phyloP scores from a whole-genome alignment of 257 asterid species.

The Verbena officinalis region DNA sequence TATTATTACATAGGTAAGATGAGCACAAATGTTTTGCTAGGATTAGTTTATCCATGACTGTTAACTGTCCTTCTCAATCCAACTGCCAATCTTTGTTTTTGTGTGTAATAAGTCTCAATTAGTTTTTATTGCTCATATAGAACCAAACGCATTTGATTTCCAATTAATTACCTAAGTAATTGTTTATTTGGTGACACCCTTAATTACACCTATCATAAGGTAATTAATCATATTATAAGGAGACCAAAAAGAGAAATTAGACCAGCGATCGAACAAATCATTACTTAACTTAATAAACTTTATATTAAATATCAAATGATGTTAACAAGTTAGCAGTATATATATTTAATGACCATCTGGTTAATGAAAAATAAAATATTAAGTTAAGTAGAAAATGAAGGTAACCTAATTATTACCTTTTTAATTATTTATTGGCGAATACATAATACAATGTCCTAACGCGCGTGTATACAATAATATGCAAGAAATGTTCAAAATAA shows the following conservation, averaged over 20 bases:
- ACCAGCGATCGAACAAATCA: no score
- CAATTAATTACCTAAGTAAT: neutral
- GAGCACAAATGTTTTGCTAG: neutral
- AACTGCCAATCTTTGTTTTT: neutral
- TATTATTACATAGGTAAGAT: neutral
- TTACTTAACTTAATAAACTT: no score
- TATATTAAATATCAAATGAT: no score
- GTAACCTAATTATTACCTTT: neutral
- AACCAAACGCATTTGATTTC: neutral
- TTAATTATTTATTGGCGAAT: neutral
- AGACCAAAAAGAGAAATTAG: no score
- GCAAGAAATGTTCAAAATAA: constrained; percentile 13
- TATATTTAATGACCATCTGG: neutral
- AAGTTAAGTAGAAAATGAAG: neutral
- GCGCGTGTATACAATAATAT: neutral
- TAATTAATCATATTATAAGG: neutral
- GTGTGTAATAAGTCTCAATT: neutral
- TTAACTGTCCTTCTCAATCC: neutral
- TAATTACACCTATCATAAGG: neutral
- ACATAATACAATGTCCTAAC: neutral
- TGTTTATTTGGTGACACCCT: no score
- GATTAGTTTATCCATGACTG: constrained; percentile 5
- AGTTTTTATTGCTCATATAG: neutral
- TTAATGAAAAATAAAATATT: no score
- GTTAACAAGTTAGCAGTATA: neutral